Base-by-base conservation (phyloP, 495 filamentous ascomycete species). In the Usnea hakonensis region DNA sequence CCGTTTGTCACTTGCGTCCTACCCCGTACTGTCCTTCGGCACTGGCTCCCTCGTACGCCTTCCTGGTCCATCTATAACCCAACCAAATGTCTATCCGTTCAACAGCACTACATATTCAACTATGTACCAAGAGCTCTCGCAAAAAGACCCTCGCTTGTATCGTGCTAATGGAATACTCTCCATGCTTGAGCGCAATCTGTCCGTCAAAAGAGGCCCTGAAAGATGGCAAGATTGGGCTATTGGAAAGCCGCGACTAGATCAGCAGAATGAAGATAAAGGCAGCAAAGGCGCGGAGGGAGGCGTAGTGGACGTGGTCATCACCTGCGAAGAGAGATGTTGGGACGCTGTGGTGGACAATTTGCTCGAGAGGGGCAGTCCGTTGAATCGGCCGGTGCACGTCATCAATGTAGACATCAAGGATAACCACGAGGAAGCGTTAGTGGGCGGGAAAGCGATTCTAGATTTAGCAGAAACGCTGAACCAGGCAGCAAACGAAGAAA, bases 351-450 rank as follows among this genome's bases (percentile, higher is more conserved):
- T 99, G 9, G 95, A 99, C 65, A 91, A 99, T 70, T 77, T 99
- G 55, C 82, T 92, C 46, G 90, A 85, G 64, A 83, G 95, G 64
- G 92, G 91, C 14, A 83, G 86, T 0, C 83, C 85, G 8, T 78
- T 97, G 30, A 97, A 97, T 74, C 79, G 89, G 13, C 91, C 93
- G 0, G 92, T 99, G 13, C 94, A 99, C 71, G 87, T 99, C 61
- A 91, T 99, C 76, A 97, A 97, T 70, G 87, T 99, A 55, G 94
- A 97, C 73, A 97, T 99, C 71, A 93, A 87, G 73, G 95, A 99
- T 76, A 99, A 97, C 68, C 93, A 97, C 71, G 91, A 97, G 69
- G 95, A 99, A 69, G 95, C 95, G 0, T 78, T 91, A 16, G 81
- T 96, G 5, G 95, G 94, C 11, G 95, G 95, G 14, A 87, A 84